Conservation (phyloP, 169 alveolate species). For the Plasmodium malariae region DNA sequence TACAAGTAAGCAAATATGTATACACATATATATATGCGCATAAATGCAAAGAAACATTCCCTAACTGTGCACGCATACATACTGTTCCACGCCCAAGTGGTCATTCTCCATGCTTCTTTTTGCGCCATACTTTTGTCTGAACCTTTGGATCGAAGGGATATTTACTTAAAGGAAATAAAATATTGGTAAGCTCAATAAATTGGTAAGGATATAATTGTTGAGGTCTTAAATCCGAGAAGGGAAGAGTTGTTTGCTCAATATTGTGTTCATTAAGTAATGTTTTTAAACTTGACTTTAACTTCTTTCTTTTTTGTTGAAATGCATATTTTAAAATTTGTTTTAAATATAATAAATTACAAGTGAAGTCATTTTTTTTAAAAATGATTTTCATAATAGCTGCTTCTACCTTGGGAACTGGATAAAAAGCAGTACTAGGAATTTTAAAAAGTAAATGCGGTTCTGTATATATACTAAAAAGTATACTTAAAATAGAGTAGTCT, state of each 20-base stretch:
- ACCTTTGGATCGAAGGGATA: conserved; percentile 58
- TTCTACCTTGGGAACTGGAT: conserved; percentile 88
- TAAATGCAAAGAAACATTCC: background rate
- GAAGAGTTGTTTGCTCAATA: conserved; percentile 68
- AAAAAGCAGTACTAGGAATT: conserved; percentile 86
- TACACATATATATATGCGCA: background rate
- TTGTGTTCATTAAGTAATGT: conserved; percentile 66
- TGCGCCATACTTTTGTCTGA: conserved; percentile 77
- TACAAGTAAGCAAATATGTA: too few relatives aligned
- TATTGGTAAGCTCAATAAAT: conserved; percentile 78
- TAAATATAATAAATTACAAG: conserved; percentile 80
- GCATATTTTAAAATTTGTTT: conserved; percentile 78
- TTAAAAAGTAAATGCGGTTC: conserved; percentile 80
- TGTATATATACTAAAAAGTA: conserved; percentile 81
- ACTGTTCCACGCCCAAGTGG: background rate
- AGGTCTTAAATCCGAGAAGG: conserved; percentile 80
- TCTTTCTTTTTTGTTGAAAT: conserved; percentile 83
- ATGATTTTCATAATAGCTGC: conserved; percentile 83
- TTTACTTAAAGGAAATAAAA: conserved; percentile 49
- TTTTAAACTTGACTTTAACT: conserved; percentile 81
- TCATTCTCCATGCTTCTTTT: conserved; percentile 75
- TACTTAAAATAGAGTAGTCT: conserved; percentile 84
- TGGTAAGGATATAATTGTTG: conserved; percentile 81
- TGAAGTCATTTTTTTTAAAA: conserved; percentile 37
- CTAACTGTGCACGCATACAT: background rate